Percentiles rank a stretch among this genome's conserved stretches.
phyloP scores from a whole-genome alignment of 768 basidiomycete genomes.

The Dioszegia hungarica region DNA sequence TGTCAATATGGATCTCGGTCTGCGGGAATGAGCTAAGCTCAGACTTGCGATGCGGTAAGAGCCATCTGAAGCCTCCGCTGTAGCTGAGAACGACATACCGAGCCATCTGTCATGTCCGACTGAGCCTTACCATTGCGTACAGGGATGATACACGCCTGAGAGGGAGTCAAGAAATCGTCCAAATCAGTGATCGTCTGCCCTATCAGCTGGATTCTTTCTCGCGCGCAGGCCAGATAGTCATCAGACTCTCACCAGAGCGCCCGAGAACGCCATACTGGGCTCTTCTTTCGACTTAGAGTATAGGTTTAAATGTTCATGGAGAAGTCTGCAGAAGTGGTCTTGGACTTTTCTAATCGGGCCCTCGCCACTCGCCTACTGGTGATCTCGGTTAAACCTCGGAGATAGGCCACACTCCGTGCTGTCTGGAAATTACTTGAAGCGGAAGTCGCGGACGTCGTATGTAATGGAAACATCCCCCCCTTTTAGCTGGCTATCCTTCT shows the following conservation, averaged over 20 bases:
- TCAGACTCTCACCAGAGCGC: constrained; percentile 24
- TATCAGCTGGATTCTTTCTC: background rate
- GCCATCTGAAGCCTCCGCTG: no score
- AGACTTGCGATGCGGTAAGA: no score
- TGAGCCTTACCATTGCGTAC: constrained; percentile 55
- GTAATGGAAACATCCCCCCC: no score
- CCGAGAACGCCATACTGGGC: constrained; percentile 20
- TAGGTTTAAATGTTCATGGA: no score
- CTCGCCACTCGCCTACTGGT: no score
- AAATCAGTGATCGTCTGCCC: constrained; percentile 83
- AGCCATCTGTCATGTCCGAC: constrained; percentile 22
- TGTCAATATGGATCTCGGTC: constrained; percentile 91
- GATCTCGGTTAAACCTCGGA: background rate
- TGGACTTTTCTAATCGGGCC: background rate
- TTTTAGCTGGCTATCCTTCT: background rate
- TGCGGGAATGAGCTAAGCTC: constrained; percentile 52
- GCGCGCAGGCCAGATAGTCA: no score
- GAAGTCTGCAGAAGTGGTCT: no score
- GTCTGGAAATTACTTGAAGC: no score
- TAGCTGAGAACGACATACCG: no score
- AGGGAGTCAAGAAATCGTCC: constrained; percentile 94
- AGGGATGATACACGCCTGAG: constrained; percentile 96
- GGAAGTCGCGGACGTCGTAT: no score
- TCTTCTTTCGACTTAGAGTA: no score
- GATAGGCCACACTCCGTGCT: no score